Evolutionary conservation across 805 yeast genomes (phyloP).

Genomic region (Wickerhamomyces strasburgensis): DNA sequence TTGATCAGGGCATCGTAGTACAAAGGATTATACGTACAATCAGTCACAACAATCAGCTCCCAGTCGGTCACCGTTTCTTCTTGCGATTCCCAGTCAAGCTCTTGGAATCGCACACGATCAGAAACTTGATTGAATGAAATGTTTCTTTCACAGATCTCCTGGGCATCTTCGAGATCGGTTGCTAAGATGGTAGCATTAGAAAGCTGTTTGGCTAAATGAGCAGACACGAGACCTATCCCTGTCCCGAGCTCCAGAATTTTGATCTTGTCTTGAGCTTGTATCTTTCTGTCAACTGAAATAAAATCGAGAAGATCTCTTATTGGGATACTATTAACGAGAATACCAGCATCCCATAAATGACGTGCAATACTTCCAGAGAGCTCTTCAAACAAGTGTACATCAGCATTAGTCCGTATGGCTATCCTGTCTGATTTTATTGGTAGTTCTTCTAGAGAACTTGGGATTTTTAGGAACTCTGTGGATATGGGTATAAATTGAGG

Average conservation of each 20-base stretch:
- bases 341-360: constrained; percentile 40
- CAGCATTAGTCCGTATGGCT: constrained; percentile 12
- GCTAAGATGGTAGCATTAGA: constrained; percentile 20
- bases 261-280: not conserved
- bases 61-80: constrained; percentile 20
- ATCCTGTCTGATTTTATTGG: constrained; percentile 19
- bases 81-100: constrained; percentile 34
- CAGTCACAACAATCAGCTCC: constrained; percentile 36
- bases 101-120: constrained; percentile 21
- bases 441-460: constrained; percentile 2
- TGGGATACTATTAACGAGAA: constrained; percentile 16
- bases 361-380: constrained; percentile 36
- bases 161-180: constrained; percentile 36
- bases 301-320: constrained; percentile 7
- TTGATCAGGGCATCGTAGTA: constrained; percentile 32
- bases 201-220: constrained; percentile 25
- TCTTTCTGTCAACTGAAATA: constrained; percentile 1
- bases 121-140: constrained; percentile 17
- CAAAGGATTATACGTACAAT: constrained; percentile 38
- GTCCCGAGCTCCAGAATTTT: constrained; percentile 37
- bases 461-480: constrained; percentile 17
- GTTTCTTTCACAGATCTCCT: constrained; percentile 31
- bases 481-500: constrained; percentile 12
- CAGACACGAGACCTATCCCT: constrained; percentile 38
- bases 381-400: constrained; percentile 28